phyloP scores from a whole-genome alignment of 2,329 filamentous ascomycete species.

The Ceratocystis smalleyi region DNA sequence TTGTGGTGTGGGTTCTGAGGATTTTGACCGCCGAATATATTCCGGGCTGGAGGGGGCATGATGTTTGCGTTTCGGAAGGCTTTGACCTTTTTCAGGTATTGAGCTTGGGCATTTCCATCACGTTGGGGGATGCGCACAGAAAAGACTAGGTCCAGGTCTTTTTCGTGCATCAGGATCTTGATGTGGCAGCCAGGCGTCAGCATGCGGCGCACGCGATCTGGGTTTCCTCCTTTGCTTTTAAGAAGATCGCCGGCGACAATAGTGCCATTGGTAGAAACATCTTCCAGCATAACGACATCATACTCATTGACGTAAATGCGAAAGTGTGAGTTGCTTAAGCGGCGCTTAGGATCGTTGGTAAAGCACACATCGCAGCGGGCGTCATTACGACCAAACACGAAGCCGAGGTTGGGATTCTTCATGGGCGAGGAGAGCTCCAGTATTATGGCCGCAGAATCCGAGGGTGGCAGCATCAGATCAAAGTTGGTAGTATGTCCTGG shows the following conservation, averaged over 20 bases:
- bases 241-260: conserved; percentile 63
- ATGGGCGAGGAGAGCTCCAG: conserved; percentile 61
- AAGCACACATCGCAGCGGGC: conserved; percentile 58
- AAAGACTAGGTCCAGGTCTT: conserved; percentile 52
- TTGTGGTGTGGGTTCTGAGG: neutral
- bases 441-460: conserved; percentile 50
- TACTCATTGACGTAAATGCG: conserved; percentile 80
- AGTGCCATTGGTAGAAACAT: conserved; percentile 92
- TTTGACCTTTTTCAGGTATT: conserved; percentile 54
- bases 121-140: conserved; percentile 70
- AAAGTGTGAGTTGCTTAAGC: conserved; percentile 91
- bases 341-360: conserved; percentile 47
- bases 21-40: conserved; percentile 3
- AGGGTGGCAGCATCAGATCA: conserved; percentile 31
- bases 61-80: conserved; percentile 34
- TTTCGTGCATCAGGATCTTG: conserved; percentile 44
- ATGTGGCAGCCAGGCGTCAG: conserved; percentile 59
- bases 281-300: conserved; percentile 79
- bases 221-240: conserved; percentile 25
- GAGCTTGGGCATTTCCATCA: conserved; percentile 47
- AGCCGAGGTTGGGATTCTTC: conserved; percentile 55
- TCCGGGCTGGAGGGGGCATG: conserved; percentile 8
- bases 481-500: conserved; percentile 38
- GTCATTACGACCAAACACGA: conserved; percentile 69
- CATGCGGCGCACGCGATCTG: conserved; percentile 38